phyloP scores from a whole-genome alignment of 139 green algal genomes.

The Parachlorella kessleri region DNA sequence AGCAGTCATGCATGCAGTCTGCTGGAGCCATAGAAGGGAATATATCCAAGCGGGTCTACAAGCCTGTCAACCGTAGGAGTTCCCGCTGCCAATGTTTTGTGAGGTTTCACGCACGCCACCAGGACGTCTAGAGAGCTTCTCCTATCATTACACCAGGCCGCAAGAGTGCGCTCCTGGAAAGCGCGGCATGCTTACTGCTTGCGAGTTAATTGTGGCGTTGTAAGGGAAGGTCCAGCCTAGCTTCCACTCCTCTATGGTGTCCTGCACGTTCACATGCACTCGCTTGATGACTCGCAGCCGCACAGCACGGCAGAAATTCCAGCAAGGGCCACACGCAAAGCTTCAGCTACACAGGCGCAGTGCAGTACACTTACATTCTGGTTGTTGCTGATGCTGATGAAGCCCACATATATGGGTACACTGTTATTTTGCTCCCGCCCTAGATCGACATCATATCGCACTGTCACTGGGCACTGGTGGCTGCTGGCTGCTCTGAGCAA shows the following conservation, averaged over 20 bases:
- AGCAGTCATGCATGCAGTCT: too few species aligned
- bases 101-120: neutral
- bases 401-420: conserved; percentile 46
- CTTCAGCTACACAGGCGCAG: too few species aligned
- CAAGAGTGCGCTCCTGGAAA: conserved; percentile 12
- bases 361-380: conserved; percentile 27
- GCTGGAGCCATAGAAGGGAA: neutral
- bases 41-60: neutral
- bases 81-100: neutral
- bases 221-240: conserved; percentile 62
- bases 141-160: conserved; percentile 36
- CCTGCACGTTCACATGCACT: conserved; percentile 13
- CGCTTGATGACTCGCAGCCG: neutral
- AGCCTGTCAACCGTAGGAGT: neutral
- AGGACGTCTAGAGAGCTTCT: neutral
- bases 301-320: too few species aligned
- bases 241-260: conserved; percentile 51
- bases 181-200: conserved; percentile 12
- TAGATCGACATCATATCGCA: conserved; percentile 39
- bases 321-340: too few species aligned
- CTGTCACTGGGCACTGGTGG: conserved; percentile 32
- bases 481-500: neutral
- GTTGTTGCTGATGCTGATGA: conserved; percentile 25
- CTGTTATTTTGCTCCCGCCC: conserved; percentile 7
- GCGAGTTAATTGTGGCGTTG: conserved; percentile 16